Base-by-base conservation (phyloP, 192 early-diverging fungal genomes). In the Diversispora eburnea region DNA sequence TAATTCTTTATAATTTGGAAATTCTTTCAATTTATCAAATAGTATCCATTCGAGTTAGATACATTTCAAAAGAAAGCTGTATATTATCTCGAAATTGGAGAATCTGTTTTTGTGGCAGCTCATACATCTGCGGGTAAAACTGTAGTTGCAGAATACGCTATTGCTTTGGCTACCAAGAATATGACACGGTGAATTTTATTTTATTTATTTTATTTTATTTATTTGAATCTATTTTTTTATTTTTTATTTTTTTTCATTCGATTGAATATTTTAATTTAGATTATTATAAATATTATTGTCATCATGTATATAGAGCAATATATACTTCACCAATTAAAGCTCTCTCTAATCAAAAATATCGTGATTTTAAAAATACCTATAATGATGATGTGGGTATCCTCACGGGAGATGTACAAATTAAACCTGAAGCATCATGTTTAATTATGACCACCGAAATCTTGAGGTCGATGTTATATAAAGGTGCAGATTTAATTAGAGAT, bases 281-380 rank as follows among this genome's bases (percentile, higher is more conserved):
- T 54, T 54, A 54, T 17, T 17, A 4, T 17, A 54, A 10, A 54
- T 10, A 17, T 10, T 54, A 54, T 17, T 54, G 9, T 22, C 5
- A n/a, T 61, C 47, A 39, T 48, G 59, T 66, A 5, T 72, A 22
- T 49, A 87, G 91, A 46, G 89, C 95, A 48, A 95, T 99, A 71
- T 99, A 99, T 79, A 99, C 98, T 3, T 96, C 94, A 51, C 98
- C 98, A 13, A 99, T 99, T 84, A 99, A 99, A 81, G 97, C 97
- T 9, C 84, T 99, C 33, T 94, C 92, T 17, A 99, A 99, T 76
- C 97, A 99, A 86, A 99, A 99, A 84, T 99, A 95, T 77, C 86
- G 93, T 60, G 97, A 99, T 79, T 99, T 99, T 80, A 86, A 88
- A 65, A 77, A 85, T 13, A 90, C 90, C 0, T 97, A 94, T 84